Evolutionary conservation across 2,329 filamentous ascomycete species (phyloP), one percentile per base, ranked within the genome.

Genomic region (Davidsoniella australis): DNA sequence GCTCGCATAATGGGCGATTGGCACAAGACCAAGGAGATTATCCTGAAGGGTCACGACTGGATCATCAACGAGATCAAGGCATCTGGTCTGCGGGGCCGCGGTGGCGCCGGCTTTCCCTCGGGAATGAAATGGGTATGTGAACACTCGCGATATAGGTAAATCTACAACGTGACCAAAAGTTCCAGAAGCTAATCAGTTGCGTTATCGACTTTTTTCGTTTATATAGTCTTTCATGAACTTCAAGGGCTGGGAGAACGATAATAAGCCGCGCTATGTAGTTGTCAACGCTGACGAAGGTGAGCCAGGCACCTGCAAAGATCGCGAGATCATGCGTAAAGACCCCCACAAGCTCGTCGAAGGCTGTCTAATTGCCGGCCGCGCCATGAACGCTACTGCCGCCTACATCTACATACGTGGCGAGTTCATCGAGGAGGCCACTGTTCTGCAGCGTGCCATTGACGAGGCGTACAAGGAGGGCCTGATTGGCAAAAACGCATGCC

Each of bases 351-450:
- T 98, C 56, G 73, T 98, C 62, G 91, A 98, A 70, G 91, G 91
- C 63, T 98, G 91, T 67, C 73, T 98, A 56, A 82, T 98, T 45
- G 87, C 91, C 57, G 91, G 91, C 47, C 83, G 91, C 63, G 88
- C 91, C 62, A 98, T 98, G 91, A 98, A 98, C 70, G 91, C 88
- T 62, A 91, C 85, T 44, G 91, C 91, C 53, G 91, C 91, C 57
- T 98, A 98, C 70, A 98, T 98, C 64, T 98, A 98, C 68, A 98
- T 98, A 60, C 88, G 91, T 64, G 91, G 91, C 63, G 91, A 98
- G 68, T 98, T 98, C 66, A 85, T 94, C 64, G 78, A 94, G 62
- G 91, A 98, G 68, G 91, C 91, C 14, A 85, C 86, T 42, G 80
- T 96, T 20, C 75, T 98, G 50, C 89, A 98, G 69, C 78, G 80